Conservation (phyloP, 208 protist genomes). For the Trichomonas tenax region DNA sequence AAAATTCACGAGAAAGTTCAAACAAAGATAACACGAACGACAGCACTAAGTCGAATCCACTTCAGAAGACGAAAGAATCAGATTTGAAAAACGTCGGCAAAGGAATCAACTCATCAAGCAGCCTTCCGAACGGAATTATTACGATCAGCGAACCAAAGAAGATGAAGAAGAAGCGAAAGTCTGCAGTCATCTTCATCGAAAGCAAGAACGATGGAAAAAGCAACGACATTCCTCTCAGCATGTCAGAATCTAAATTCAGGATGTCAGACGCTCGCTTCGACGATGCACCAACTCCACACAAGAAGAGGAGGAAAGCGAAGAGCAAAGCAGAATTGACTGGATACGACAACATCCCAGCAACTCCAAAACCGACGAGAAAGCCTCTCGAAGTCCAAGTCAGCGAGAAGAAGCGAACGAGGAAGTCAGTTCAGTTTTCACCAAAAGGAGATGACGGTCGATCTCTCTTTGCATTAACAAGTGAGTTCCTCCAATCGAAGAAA, state of each 20-base stretch:
- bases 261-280: not conserved
- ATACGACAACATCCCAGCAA: not conserved
- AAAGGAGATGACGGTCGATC: not conserved
- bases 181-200: not conserved
- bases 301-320: not conserved
- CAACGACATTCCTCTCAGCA: not conserved
- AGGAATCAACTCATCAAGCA: not conserved
- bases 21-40: too few species aligned
- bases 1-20: too few species aligned
- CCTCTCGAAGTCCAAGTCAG: too few species aligned
- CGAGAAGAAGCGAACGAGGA: not conserved
- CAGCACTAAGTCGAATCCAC: not conserved
- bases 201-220: not conserved
- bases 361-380: too few species aligned
- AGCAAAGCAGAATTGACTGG: not conserved
- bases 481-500: not conserved
- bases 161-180: not conserved
- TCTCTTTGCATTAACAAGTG: not conserved
- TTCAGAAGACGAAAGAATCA: not conserved
- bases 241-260: not conserved
- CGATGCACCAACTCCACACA: not conserved
- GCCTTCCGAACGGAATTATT: not conserved
- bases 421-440: not conserved
- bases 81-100: not conserved
- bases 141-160: not conserved